Evolutionary conservation across 805 yeast species (phyloP), one percentile per base, ranked within the genome.

Genomic region (Jamesozyma rosinii): DNA sequence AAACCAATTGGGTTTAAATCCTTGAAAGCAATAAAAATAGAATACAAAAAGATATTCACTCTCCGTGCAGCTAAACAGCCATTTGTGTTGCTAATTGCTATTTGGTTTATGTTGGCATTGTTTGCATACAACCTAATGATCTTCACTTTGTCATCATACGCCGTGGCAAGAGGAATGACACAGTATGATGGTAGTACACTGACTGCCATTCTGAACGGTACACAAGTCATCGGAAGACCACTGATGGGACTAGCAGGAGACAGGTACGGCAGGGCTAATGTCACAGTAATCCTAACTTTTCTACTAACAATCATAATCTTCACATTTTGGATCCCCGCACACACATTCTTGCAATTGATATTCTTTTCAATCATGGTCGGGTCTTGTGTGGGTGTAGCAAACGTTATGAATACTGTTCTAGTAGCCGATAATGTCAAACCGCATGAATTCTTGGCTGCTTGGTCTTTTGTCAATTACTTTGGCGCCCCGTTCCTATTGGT

Each of bases 221-320:
- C 69, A 0, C 79, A 75, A 51, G 59, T 66, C 5, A 46, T 74
- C 14, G 79, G 79, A 5, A 63, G 81, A 51, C 76, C 78, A 2
- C 8, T 54, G 11, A 65, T 74, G 53, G 81, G 79, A 0, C 47
- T 63, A 2, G 27, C 62, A 1, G 71, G 74, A 42, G 78, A 74
- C 44, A 59, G 55, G 34, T 53, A 58, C 38, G 81, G 81, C 1
- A 61, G 76, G 46, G 59, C 71, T 3, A 75, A 75, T 48, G 58
- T 68, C 15, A 66, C 78, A 4, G 59, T 69, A 10, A 26, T 61
- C 4, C 49, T 64, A 5, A 66, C 74, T 1, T 17, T 52, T 1
- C 44, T 71, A 3, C 47, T 70, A 22, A 58, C 66, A 1, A 49
- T 75, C 0, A 47, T 73, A n/a, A 49, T 65, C 27, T 67, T 73